Evolutionary conservation across 2,329 filamentous ascomycete genomes (phyloP), one percentile per base, ranked within the genome.

Genomic region (Chrysoporthe deuterocubensis): DNA sequence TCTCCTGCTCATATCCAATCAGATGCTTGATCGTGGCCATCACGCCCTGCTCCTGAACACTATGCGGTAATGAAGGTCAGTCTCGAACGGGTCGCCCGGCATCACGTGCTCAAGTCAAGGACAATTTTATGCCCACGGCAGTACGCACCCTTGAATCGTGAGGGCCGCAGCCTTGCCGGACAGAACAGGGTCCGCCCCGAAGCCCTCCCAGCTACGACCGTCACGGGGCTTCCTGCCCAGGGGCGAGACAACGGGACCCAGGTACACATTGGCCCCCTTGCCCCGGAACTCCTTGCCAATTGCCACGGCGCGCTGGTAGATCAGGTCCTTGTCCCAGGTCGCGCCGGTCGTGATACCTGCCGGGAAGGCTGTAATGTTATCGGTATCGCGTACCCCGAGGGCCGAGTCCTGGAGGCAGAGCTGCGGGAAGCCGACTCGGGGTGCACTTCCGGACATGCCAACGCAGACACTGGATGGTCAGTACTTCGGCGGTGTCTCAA

Each of bases 21-120:
- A 83, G 91, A 76, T 94, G 92, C 83, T 94, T 95, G 59, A 91
- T 90, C 74, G 91, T 94, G 69, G 94, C 93, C 79, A 97, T 91
- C 64, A 95, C 87, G 76, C 93, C 93, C 16, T 90, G 89, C 74
- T 90, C 87, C 77, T 97, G 94, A 57, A 96, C 94, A 62, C 68
- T 69, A 16, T 11, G 16, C 7, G 11, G 14, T 14, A 32, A 18
- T 57, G 1, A 16, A 40, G 9, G 57, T 69, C 40, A 67, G 65
- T 44, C 42, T 54, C 11, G 16, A 26, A 26, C n/a, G 16, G 2
- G 32, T 42, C 34, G n/a, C 9, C 11, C 26, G 18, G 13, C 50
- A 11, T 46, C 21, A n/a, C 14, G 16, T 16, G n/a, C 2, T 11
- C 52, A 48, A 57, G 57, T 43, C 37, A n/a, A n/a, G 16, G n/a